These are phyloP conservation scores for Aspergillus campestris DNA, from an alignment of 495 filamentous ascomycete species.

Conservation along the genomic window DNA sequence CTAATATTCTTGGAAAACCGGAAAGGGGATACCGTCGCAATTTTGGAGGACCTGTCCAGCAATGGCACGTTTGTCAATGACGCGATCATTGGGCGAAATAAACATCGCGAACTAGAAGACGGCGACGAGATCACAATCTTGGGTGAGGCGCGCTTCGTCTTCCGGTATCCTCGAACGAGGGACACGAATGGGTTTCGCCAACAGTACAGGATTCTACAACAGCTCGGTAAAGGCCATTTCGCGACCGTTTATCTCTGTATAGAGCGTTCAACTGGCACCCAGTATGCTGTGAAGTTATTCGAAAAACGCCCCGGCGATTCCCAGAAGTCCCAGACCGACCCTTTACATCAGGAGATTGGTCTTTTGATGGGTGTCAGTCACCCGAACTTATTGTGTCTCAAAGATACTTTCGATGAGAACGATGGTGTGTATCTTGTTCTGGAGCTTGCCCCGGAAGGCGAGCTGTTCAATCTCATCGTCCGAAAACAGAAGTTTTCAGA, in stretches of 20 bases:
- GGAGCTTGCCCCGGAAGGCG: slow-evolving; percentile 85
- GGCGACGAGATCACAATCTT: slow-evolving; percentile 84
- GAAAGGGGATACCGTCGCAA: slow-evolving; percentile 66
- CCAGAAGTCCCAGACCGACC: slow-evolving; percentile 72
- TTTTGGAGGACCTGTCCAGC: slow-evolving; percentile 87
- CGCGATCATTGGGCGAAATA: slow-evolving; percentile 82
- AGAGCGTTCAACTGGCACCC: slow-evolving; percentile 71
- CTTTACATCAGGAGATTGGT: slow-evolving; percentile 90
- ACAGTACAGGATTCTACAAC: slow-evolving; percentile 74
- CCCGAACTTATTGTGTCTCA: slow-evolving; percentile 88
- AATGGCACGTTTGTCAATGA: slow-evolving; percentile 98
- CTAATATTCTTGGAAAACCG: slow-evolving; percentile 83
- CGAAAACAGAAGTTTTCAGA: slow-evolving; percentile 82
- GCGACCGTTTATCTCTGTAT: slow-evolving; percentile 89
- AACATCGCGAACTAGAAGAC: slow-evolving; percentile 76
- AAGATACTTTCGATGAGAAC: slow-evolving; percentile 88
- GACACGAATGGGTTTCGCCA: slow-evolving; percentile 71
- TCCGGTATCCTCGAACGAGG: slow-evolving; percentile 74
- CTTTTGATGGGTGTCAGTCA: slow-evolving; percentile 95
- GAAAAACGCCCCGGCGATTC: slow-evolving; percentile 70
- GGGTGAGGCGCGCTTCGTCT: slow-evolving; percentile 75
- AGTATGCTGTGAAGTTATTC: slow-evolving; percentile 92
- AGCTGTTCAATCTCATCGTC: slow-evolving; percentile 91
- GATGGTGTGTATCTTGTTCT: slow-evolving; percentile 88
- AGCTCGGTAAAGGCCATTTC: slow-evolving; percentile 94